These are phyloP conservation scores for Lichina pygmaea DNA, from an alignment of 495 filamentous ascomycete genomes.

Conservation along the genomic window DNA sequence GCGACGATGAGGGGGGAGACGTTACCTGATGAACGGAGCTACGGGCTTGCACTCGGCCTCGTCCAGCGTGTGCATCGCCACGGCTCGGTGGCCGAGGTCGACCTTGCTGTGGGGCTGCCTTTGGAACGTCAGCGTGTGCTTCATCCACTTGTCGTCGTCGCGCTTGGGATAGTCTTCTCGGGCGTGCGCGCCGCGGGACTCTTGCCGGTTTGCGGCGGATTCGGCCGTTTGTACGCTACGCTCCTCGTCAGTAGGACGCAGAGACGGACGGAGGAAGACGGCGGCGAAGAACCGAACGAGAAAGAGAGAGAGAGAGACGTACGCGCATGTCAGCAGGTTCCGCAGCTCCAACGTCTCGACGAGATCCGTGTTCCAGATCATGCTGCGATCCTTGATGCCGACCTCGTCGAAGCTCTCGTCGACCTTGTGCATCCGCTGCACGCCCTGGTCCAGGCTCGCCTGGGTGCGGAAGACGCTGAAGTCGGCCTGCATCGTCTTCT, in stretches of 20 bases:
- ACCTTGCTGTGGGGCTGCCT: conserved; percentile 60
- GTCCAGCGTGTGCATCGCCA: conserved; percentile 55
- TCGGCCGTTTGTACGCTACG: conserved; percentile 56
- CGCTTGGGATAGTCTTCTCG: conserved; percentile 85
- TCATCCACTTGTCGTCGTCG: conserved; percentile 94
- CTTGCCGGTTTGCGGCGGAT: conserved; percentile 67
- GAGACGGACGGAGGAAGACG: not conserved
- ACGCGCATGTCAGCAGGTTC: conserved; percentile 87
- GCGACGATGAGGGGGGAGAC: not conserved
- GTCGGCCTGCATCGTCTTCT: conserved; percentile 93
- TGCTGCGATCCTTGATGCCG: conserved; percentile 87
- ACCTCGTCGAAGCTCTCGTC: conserved; percentile 58
- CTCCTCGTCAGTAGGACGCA: not conserved
- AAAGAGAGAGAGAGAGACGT: conserved; percentile 13
- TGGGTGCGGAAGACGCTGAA: conserved; percentile 94
- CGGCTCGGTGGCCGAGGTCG: conserved; percentile 50
- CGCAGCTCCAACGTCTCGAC: conserved; percentile 85
- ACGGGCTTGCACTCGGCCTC: conserved; percentile 74
- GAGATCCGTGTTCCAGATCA: conserved; percentile 98
- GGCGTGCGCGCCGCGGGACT: conserved; percentile 84
- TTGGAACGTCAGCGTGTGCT: conserved; percentile 89
- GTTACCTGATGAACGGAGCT: conserved; percentile 44
- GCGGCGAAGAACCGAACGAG: not conserved
- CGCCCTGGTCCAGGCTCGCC: conserved; percentile 67
- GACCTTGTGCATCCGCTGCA: conserved; percentile 49